These are phyloP conservation scores for Linum tenue DNA, from an alignment of 345 rosid genomes.

Conservation along the genomic window DNA sequence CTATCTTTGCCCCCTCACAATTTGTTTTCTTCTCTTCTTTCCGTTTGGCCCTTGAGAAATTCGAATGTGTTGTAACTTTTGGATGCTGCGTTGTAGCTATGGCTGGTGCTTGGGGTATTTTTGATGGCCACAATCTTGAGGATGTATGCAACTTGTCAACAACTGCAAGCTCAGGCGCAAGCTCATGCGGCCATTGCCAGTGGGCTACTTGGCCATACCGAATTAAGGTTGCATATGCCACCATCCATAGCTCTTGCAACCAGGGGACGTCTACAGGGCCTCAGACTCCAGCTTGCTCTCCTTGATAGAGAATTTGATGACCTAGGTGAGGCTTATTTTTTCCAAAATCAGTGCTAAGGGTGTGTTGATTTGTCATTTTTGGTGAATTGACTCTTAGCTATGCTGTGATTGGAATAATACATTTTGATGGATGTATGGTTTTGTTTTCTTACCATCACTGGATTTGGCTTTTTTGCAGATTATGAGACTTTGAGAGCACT, in stretches of 20 bases:
- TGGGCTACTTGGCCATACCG: constrained; percentile 24
- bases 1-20: neutral
- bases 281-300: constrained; percentile 27
- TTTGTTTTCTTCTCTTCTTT: neutral
- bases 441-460: neutral
- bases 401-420: neutral
- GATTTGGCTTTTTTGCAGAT: constrained; percentile 32
- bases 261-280: constrained; percentile 26
- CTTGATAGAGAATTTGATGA: constrained; percentile 26
- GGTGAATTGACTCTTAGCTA: neutral
- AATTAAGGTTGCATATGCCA: constrained; percentile 23
- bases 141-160: constrained; percentile 28
- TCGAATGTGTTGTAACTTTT: neutral
- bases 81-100: constrained; percentile 11
- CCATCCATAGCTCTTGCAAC: constrained; percentile 22
- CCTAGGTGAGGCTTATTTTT: constrained; percentile 9
- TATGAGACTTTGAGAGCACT: constrained; percentile 36
- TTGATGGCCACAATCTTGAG: constrained; percentile 24
- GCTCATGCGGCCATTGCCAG: constrained; percentile 24
- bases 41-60: neutral
- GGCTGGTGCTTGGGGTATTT: constrained; percentile 26
- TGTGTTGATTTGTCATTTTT: neutral
- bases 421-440: neutral
- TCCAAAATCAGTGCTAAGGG: neutral
- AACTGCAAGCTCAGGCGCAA: constrained; percentile 26